Evolutionary conservation across 331 rosid species (phyloP), one percentile per base, ranked within the genome.

Genomic region (Quercus lobata): DNA sequence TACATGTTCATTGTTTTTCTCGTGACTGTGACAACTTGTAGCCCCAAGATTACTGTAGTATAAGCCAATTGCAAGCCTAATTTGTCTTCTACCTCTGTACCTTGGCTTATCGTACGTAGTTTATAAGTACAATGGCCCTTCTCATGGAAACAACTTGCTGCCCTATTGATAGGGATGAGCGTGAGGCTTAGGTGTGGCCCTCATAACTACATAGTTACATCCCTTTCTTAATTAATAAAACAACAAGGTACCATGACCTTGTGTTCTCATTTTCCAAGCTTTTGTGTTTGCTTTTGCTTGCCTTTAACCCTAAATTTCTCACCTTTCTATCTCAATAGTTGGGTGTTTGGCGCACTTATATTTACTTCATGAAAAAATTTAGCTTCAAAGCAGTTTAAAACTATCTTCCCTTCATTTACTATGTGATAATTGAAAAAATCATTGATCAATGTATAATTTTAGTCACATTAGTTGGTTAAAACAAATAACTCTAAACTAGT

Each of bases 31-130:
- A 79, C 54, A 49, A 49, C 16, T 18, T 70, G 32, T 18, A 78
- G 68, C 34, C 53, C 44, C 75, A 71, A 46, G 22, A 32, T 57
- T 19, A 57, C 58, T 15, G 46, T 8, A 41, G 46, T 41, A 56
- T 7, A 78, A 78, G 35, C 80, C 78, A 78, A 73, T 68, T 69
- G 75, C 65, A 66, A 29, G 10, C 73, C 12, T 41, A 8, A 41
- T 78, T 58, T 84, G 84, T 80, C 87, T 65, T 80, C 29, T 78
- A 49, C 82, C 78, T 61, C 78, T 35, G 46, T 12, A 37, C 15
- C 46, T 61, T 24, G 41, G 73, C 27, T 74, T n/a, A 6, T 61
- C 24, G 49, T 41, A 41, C 46, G 46, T 14, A 22, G 30, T 63
- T 77, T 30, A 44, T 62, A 21, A 62, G 29, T 15, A 55, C 52